phyloP scores from a whole-genome alignment of 768 basidiomycete genomes.

The Mycena latifolia region DNA sequence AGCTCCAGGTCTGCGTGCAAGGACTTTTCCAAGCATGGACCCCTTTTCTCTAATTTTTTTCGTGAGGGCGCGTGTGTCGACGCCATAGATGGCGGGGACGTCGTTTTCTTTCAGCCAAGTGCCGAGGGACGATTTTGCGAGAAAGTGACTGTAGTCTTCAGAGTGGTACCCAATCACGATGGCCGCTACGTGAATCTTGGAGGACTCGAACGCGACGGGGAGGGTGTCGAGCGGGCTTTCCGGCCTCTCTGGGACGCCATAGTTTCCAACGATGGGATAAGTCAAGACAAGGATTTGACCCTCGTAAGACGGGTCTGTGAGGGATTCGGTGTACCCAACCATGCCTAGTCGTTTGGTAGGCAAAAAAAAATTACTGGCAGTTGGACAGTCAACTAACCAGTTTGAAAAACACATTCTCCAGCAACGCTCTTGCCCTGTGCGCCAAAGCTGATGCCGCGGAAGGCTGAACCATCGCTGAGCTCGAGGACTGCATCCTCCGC shows the following conservation, averaged over 20 bases:
- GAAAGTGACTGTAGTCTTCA: constrained; percentile 93
- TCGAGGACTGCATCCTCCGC: constrained; percentile 81
- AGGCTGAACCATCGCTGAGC: constrained; percentile 90
- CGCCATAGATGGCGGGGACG: constrained; percentile 93
- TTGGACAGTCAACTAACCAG: constrained; percentile 70
- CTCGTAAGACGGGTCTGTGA: constrained; percentile 98
- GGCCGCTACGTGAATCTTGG: constrained; percentile 92
- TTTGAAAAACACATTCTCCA: constrained; percentile 99
- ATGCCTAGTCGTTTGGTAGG: constrained; percentile 73
- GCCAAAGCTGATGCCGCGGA: constrained; percentile 93
- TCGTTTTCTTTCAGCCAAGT: constrained; percentile 96
- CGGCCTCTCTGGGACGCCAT: constrained; percentile 90
- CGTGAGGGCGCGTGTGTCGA: constrained; percentile 96
- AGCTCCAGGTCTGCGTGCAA: constrained; percentile 70
- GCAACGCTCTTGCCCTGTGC: constrained; percentile 91
- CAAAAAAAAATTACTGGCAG: constrained; percentile 29
- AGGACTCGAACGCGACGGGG: constrained; percentile 91
- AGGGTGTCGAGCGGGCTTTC: constrained; percentile 63
- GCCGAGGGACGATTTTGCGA: constrained; percentile 89
- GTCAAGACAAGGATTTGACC: constrained; percentile 98
- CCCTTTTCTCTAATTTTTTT: constrained; percentile 97
- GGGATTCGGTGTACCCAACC: constrained; percentile 98
- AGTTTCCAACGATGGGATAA: constrained; percentile 97
- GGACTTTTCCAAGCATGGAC: constrained; percentile 88
- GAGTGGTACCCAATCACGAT: constrained; percentile 96